Percentiles rank a stretch among this genome's conserved stretches.
These are phyloP conservation scores for Naganishia antarctica DNA, from an alignment of 768 basidiomycete species.

Conservation along the genomic window DNA sequence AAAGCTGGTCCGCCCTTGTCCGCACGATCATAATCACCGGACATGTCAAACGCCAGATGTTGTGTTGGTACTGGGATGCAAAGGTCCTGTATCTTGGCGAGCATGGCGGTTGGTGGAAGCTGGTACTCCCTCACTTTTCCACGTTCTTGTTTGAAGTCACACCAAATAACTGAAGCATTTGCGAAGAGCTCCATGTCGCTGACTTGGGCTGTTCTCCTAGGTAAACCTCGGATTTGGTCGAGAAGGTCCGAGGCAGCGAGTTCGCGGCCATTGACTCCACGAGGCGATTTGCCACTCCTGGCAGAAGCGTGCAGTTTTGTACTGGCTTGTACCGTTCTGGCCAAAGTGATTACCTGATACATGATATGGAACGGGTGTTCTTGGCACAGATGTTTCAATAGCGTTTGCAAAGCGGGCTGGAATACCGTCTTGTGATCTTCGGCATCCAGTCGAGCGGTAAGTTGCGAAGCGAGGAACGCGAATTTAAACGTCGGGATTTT, in stretches of 20 bases:
- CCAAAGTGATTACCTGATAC: constrained; percentile 78
- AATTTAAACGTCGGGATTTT: constrained; percentile 80
- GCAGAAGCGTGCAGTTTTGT: background rate
- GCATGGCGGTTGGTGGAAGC: background rate
- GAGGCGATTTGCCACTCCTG: constrained; percentile 22
- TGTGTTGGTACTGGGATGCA: constrained; percentile 79
- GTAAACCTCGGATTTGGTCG: constrained; percentile 5
- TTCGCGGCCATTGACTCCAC: constrained; percentile 35
- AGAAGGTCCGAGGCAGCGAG: constrained; percentile 55
- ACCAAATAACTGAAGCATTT: constrained; percentile 37
- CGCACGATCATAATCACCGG: constrained; percentile 58
- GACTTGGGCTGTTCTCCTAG: constrained; percentile 26
- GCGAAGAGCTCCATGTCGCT: constrained; percentile 38
- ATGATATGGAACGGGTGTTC: constrained; percentile 93
- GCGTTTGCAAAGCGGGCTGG: constrained; percentile 61
- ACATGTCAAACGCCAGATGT: constrained; percentile 64
- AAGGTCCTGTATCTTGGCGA: constrained; percentile 40
- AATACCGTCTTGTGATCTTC: constrained; percentile 43
- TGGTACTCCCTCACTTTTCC: constrained; percentile 21
- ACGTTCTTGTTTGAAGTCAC: constrained; percentile 16
- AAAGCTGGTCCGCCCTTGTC: constrained; percentile 56
- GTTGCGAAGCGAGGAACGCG: constrained; percentile 84
- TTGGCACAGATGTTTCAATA: constrained; percentile 66
- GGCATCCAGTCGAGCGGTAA: constrained; percentile 69
- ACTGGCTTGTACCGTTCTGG: constrained; percentile 23